These are phyloP conservation scores for Discostella stelligera DNA, from an alignment of 352 stramenopile genomes.

Conservation along the genomic window DNA sequence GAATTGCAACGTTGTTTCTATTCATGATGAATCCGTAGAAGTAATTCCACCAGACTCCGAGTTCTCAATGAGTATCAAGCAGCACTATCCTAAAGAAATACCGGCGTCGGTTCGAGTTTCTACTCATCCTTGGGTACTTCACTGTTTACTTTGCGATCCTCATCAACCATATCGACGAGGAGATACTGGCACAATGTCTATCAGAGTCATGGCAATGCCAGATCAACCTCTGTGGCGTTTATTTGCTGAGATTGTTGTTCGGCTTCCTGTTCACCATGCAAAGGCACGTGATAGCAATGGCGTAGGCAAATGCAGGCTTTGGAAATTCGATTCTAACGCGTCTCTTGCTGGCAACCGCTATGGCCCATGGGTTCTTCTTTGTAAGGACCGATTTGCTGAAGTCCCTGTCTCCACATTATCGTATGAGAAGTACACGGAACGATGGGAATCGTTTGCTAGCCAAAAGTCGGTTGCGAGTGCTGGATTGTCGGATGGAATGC, in stretches of 20 bases:
- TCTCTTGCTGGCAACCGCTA: conserved; percentile 48
- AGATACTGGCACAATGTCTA: conserved; percentile 72
- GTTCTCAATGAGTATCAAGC: not conserved
- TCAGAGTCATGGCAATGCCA: conserved; percentile 75
- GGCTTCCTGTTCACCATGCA: conserved; percentile 68
- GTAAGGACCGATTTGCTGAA: conserved; percentile 66
- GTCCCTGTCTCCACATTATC: conserved; percentile 37
- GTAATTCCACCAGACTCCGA: conserved; percentile 18
- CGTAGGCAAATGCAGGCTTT: conserved; percentile 65
- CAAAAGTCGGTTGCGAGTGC: conserved; percentile 68
- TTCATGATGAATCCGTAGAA: conserved; percentile 43
- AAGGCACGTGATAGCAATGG: conserved; percentile 60
- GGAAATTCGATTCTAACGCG: conserved; percentile 58
- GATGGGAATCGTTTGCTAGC: conserved; percentile 72
- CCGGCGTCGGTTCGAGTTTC: conserved; percentile 58
- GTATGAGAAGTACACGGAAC: conserved; percentile 57
- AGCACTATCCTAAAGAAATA: conserved; percentile 50
- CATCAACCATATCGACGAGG: conserved; percentile 77
- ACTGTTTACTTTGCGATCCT: conserved; percentile 79
- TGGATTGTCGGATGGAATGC: conserved; percentile 63
- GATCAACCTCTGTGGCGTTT: conserved; percentile 80
- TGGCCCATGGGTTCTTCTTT: conserved; percentile 76
- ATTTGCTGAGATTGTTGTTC: conserved; percentile 68
- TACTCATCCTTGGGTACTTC: conserved; percentile 78
- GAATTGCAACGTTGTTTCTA: conserved; percentile 6